Evolutionary conservation across 2,329 filamentous ascomycete genomes (phyloP), one percentile per base, ranked within the genome.

Genomic region (Colletotrichum magnum): DNA sequence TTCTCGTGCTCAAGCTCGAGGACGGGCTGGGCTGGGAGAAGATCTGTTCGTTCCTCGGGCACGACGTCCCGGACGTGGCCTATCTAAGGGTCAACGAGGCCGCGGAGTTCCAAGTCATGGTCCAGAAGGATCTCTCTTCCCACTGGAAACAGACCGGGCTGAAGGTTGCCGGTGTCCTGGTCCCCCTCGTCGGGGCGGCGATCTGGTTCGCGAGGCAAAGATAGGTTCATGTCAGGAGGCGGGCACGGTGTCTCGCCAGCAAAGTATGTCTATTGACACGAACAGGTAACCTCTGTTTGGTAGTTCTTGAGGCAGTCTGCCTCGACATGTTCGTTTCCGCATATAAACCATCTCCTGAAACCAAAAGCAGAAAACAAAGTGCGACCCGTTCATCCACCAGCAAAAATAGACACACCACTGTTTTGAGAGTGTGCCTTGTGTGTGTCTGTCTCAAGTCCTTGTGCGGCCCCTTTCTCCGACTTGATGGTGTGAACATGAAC

Each of bases 1-100:
- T 81, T 43, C 73, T 77, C n/a, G 70, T 72, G 26, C 70, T 75
- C 18, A 77, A 71, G 52, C 72, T 80, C 0, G 78, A 81, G 59
- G 76, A 80, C 47, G 78, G 75, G 2, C 77, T 79, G 16, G 77
- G 77, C 10, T 80, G 78, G 79, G 77, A 80, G 60, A 64, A 80
- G 53, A 75, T 80, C 13, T 80, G 78, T 41, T 74, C 76, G 1
- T 77, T 77, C 58, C 68, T 80, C 1, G 76, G 71, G 7, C 62
- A 76, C n/a, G 68, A 75, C 0, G 75, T 79, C 39, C 79, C 79
- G 7, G 66, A 75, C 15, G 60, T 69, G 45, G 72, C 70, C 1
- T 79, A 78, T 63, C 77, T 74, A 32, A 72, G 72, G n/a, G 75
- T 73, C 10, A 79, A 79, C 43, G 73, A 75, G 4, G 74, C 77